phyloP scores from a whole-genome alignment of 768 basidiomycete species.

The Amanita rubescens region DNA sequence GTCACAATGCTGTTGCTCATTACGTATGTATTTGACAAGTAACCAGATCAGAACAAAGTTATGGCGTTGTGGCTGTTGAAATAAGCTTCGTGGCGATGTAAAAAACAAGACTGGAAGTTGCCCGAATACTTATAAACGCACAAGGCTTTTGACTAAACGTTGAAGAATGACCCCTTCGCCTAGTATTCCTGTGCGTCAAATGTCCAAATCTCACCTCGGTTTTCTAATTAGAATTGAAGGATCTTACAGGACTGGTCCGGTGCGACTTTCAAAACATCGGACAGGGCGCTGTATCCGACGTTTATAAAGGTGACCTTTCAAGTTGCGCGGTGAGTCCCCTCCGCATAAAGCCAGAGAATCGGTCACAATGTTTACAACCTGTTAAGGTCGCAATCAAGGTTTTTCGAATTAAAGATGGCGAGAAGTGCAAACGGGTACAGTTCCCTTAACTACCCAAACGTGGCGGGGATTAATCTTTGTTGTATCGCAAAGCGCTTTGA shows the following conservation, averaged over 20 bases:
- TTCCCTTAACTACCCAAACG: background rate
- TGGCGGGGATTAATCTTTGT: background rate
- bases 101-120: no score
- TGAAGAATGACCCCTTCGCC: no score
- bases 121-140: no score
- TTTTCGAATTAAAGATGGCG: background rate
- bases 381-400: background rate
- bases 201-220: background rate
- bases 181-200: background rate
- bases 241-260: background rate
- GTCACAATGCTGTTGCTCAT: no score
- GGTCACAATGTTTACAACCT: background rate
- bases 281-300: background rate
- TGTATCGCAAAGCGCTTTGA: background rate
- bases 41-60: no score
- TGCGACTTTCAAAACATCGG: background rate
- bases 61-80: no score
- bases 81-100: no score
- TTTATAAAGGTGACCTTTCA: background rate
- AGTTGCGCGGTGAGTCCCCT: background rate
- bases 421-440: background rate
- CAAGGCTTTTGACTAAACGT: no score
- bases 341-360: background rate
- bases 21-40: no score
- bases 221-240: background rate